A percentile compares a stretch with the other conserved stretches of the same genome.
Conservation (phyloP, 768 basidiomycete species). For the Boletus tomentosulus region DNA sequence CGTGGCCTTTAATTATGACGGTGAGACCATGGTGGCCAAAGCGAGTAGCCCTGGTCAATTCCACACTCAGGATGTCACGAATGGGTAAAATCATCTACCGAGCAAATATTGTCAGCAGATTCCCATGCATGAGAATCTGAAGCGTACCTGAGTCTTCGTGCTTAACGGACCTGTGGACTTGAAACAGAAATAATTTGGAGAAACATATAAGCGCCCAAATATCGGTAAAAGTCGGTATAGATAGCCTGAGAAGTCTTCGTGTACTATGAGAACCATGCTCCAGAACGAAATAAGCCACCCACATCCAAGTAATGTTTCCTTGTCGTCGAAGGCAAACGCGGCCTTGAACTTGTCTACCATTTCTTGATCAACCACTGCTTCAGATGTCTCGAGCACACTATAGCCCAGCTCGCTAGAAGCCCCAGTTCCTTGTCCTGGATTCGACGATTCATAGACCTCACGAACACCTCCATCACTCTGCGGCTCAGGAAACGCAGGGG, state of each 20-base stretch:
- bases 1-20: conserved; percentile 90
- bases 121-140: neutral
- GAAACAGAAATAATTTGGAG: conserved; percentile 93
- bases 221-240: conserved; percentile 87
- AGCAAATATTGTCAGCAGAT: conserved; percentile 2
- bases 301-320: conserved; percentile 86
- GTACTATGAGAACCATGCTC: conserved; percentile 5
- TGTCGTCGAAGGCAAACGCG: conserved; percentile 85
- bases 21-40: conserved; percentile 89
- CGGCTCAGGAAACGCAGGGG: conserved; percentile 15
- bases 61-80: conserved; percentile 77
- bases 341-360: conserved; percentile 70
- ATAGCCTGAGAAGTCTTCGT: conserved; percentile 86
- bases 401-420: conserved; percentile 61
- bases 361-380: conserved; percentile 56
- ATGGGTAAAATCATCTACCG: conserved; percentile 91
- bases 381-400: conserved; percentile 78
- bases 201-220: conserved; percentile 83
- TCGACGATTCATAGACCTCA: conserved; percentile 47
- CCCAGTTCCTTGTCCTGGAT: conserved; percentile 21
- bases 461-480: conserved; percentile 40
- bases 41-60: conserved; percentile 81
- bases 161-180: conserved; percentile 80
- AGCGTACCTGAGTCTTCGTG: conserved; percentile 72
- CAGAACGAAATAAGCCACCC: conserved; percentile 32